These are phyloP conservation scores for Boletellus ananiceps DNA, from an alignment of 768 basidiomycete genomes.

Conservation along the genomic window DNA sequence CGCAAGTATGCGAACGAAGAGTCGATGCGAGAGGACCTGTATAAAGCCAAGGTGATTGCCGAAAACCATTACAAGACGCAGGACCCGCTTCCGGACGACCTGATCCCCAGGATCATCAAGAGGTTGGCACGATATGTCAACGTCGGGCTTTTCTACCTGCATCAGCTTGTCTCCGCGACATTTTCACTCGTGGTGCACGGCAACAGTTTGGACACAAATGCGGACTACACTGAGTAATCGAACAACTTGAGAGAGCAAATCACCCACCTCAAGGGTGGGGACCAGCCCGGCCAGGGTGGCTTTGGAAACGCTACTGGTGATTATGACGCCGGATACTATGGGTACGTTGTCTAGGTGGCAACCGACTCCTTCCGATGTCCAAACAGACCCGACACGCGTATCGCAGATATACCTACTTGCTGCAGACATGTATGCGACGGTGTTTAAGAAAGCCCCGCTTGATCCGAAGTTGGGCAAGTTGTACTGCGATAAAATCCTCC, in stretches of 20 bases:
- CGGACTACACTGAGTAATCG: slow-evolving; percentile 77
- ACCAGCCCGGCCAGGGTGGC: slow-evolving; percentile 61
- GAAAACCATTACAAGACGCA: slow-evolving; percentile 74
- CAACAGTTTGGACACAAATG: slow-evolving; percentile 40
- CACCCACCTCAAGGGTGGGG: slow-evolving; percentile 59
- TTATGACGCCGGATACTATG: slow-evolving; percentile 66
- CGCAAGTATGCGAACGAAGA: slow-evolving; percentile 71
- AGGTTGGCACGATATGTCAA: slow-evolving; percentile 72
- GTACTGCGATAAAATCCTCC: slow-evolving; percentile 75
- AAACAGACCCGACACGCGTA: not conserved
- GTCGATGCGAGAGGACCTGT: slow-evolving; percentile 80
- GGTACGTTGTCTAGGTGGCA: slow-evolving; percentile 31
- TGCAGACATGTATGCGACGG: slow-evolving; percentile 58
- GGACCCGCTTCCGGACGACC: slow-evolving; percentile 61
- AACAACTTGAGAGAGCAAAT: slow-evolving; percentile 64
- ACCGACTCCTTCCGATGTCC: too few relatives aligned
- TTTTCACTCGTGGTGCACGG: slow-evolving; percentile 24
- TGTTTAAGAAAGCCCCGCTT: slow-evolving; percentile 80
- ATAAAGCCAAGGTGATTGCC: slow-evolving; percentile 63
- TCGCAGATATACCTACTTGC: slow-evolving; percentile 66
- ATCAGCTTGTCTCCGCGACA: slow-evolving; percentile 70
- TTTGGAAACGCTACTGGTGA: slow-evolving; percentile 78
- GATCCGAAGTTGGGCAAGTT: slow-evolving; percentile 58
- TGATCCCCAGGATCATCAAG: slow-evolving; percentile 73
- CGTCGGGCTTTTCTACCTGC: slow-evolving; percentile 65